Evolutionary conservation across 257 asterid genomes (phyloP).

Genomic region (Fraxinus quadrangulata): DNA sequence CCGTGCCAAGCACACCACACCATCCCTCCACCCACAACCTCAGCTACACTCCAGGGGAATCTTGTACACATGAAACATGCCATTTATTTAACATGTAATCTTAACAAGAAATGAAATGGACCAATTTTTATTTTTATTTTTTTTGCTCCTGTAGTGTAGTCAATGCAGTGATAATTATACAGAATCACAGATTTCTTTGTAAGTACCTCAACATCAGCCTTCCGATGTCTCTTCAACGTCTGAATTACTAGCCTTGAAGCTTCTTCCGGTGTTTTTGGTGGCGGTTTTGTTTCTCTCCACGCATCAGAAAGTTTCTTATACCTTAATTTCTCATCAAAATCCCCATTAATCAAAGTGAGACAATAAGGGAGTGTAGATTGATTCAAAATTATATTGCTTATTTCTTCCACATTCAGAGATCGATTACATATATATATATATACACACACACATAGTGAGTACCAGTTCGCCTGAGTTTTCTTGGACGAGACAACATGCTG

Average conservation of each 20-base stretch:
- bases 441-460: slow-evolving; percentile 10
- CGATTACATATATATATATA: neutral
- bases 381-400: neutral
- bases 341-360: neutral
- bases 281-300: slow-evolving; percentile 90
- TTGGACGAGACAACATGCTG: slow-evolving; percentile 76
- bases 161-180: neutral
- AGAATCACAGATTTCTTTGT: neutral
- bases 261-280: slow-evolving; percentile 84
- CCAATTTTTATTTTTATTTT: too few species aligned
- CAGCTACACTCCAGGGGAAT: too few species aligned
- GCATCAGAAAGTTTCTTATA: slow-evolving; percentile 82
- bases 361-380: neutral
- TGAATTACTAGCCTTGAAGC: slow-evolving; percentile 75
- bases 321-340: slow-evolving; percentile 49
- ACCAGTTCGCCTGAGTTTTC: slow-evolving; percentile 95
- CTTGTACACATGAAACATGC: too few species aligned
- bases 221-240: slow-evolving; percentile 80
- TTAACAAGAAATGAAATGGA: too few species aligned
- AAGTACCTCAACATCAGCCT: slow-evolving; percentile 88
- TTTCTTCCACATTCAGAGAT: neutral
- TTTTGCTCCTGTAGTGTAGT: neutral
- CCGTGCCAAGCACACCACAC: too few species aligned
- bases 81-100: too few species aligned
- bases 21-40: too few species aligned